phyloP scores from a whole-genome alignment of 148 eudicot genomes.

The Cornus florida region DNA sequence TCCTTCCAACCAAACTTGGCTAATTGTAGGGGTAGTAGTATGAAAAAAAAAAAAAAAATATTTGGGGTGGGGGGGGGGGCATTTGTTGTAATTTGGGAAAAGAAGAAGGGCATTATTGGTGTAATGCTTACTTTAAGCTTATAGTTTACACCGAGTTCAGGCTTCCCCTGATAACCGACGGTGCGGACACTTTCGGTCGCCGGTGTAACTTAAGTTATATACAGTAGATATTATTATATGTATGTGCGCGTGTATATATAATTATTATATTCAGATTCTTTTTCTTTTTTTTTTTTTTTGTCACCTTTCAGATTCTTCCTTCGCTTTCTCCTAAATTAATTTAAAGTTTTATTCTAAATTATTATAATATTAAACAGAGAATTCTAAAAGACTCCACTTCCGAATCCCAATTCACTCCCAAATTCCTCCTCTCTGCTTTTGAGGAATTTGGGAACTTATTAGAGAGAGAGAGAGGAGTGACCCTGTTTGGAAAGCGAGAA shows the following conservation, averaged over 20 bases:
- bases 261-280: neutral
- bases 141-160: too few relatives aligned
- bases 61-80: too few relatives aligned
- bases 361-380: neutral
- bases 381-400: neutral
- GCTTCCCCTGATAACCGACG: neutral
- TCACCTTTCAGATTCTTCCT: neutral
- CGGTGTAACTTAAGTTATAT: neutral
- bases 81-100: too few relatives aligned
- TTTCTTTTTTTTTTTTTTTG: too few relatives aligned
- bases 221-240: too few relatives aligned
- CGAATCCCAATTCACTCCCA: neutral
- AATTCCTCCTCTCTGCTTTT: neutral
- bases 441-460: neutral
- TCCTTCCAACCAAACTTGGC: too few relatives aligned
- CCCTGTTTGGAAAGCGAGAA: constrained; percentile 11
- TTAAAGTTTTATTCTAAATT: neutral
- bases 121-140: too few relatives aligned
- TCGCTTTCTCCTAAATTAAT: too few relatives aligned
- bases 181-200: neutral
- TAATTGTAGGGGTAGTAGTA: too few relatives aligned
- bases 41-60: too few relatives aligned
- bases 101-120: too few relatives aligned
- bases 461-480: neutral
- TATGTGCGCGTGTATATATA: neutral